Evolutionary conservation across 345 rosid species (phyloP).

Genomic region (Lagerstroemia speciosa): DNA sequence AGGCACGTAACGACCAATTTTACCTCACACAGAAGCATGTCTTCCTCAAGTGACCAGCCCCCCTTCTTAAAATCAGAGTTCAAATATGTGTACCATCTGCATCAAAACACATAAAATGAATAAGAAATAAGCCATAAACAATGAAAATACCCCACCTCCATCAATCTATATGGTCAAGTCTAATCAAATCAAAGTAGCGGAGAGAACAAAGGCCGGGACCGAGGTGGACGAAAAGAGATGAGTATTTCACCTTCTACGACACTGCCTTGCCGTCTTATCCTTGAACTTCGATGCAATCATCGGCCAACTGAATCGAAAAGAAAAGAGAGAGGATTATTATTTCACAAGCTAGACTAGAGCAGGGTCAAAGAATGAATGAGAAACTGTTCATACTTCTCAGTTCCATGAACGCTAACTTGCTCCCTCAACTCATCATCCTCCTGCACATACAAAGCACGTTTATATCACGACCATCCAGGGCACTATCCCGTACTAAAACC

Average conservation of each 20-base stretch:
- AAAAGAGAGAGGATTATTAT: constrained; percentile 8
- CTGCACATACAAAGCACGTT: constrained; percentile 31
- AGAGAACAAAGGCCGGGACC: background rate
- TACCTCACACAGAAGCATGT: constrained; percentile 90
- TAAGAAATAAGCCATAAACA: background rate
- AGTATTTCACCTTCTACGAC: constrained; percentile 68
- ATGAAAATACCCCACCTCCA: background rate
- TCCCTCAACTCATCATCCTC: constrained; percentile 90
- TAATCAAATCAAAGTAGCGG: background rate
- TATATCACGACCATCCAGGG: constrained; percentile 5
- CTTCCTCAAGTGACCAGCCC: constrained; percentile 99
- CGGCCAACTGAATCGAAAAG: constrained; percentile 62
- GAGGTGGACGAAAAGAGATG: too few relatives aligned
- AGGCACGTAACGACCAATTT: background rate
- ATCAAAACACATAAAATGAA: background rate
- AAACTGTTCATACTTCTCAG: constrained; percentile 46
- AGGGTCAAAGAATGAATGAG: background rate
- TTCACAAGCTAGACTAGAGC: background rate
- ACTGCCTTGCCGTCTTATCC: constrained; percentile 95
- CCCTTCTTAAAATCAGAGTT: constrained; percentile 98
- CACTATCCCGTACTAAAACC: constrained; percentile 11
- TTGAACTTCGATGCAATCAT: constrained; percentile 82
- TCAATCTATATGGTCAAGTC: too few relatives aligned
- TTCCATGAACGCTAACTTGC: constrained; percentile 73
- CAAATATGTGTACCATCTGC: constrained; percentile 94